phyloP scores from a whole-genome alignment of 176 grass and related monocot genomes.

The Paspalum notatum region DNA sequence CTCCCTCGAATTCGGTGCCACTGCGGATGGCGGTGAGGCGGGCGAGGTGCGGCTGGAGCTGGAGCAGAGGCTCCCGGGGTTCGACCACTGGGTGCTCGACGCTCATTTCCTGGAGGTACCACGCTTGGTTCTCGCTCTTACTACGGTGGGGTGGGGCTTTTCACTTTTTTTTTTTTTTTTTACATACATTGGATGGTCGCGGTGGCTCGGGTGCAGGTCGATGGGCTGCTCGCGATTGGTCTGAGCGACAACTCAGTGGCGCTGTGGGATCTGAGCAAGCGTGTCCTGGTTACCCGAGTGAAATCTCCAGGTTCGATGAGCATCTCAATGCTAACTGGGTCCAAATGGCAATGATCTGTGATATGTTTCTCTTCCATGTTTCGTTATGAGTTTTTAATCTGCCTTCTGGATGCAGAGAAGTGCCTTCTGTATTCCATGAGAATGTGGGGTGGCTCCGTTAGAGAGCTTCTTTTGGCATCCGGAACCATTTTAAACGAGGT shows the following conservation, averaged over 20 bases:
- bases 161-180: not conserved
- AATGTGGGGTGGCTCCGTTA: slow-evolving; percentile 63
- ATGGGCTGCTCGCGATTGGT: slow-evolving; percentile 66
- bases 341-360: not conserved
- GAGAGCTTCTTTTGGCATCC: slow-evolving; percentile 62
- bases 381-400: not conserved
- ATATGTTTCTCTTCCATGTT: not conserved
- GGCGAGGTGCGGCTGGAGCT: slow-evolving; percentile 43
- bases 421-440: slow-evolving; percentile 95
- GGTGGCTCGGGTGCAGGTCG: slow-evolving; percentile 42
- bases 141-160: not conserved
- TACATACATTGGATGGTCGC: not conserved
- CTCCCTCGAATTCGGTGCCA: slow-evolving; percentile 1
- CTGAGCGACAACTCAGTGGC: slow-evolving; percentile 88
- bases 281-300: slow-evolving; percentile 48
- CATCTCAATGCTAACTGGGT: not conserved
- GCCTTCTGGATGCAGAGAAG: slow-evolving; percentile 48
- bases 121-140: not conserved
- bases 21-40: not conserved
- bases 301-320: slow-evolving; percentile 65
- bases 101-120: slow-evolving; percentile 67
- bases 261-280: slow-evolving; percentile 64
- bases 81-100: slow-evolving; percentile 90
- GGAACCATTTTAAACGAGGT: slow-evolving; percentile 90
- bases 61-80: slow-evolving; percentile 57